Base-by-base conservation (phyloP, 2,329 filamentous ascomycete genomes). In the Blastomyces silverae region DNA sequence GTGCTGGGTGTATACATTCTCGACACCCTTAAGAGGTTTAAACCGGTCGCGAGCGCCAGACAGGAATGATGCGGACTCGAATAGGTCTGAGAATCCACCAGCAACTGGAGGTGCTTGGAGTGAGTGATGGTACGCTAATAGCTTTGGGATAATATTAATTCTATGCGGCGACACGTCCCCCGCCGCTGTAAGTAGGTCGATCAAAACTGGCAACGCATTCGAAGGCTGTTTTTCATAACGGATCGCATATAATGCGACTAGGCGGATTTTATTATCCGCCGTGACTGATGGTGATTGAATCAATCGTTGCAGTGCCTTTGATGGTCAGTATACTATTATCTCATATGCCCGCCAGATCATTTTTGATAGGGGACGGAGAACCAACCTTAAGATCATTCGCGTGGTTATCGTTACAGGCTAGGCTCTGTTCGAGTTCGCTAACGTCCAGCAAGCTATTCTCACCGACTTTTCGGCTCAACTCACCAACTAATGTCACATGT, bases 1-100 rank as follows among this genome's bases (percentile, higher is more conserved):
- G 76, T 99, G 94, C 75, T 99, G 95, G 0, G 94, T 99, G 76
- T 99, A 99, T 37, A 99, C 94, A 71, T 99, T 99, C 76, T 99
- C 95, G 0, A 99, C 94, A 1, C 94, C 94, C 73, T 97, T 97
- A 17, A 99, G 82, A 0, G 94, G 94, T 73, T 96, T 96, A 76
- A 99, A 92, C 5, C 92, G 87, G 72, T 89, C 91, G 50, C 91
- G 85, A 13, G 92, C 92, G 15, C 90, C 90, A 0, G 91, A 90
- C 77, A 99, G 96, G 68, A 99, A 93, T 4, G 91, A 93, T 0
- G 89, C 86, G 0, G 91, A 89, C 72, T 97, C 92, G 71, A 99
- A 97, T 7, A 97, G 86, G 69, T 97, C 93, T 0, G 91, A 88
- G 65, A 97, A 91, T 5, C 91, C 91, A 11, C 89, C 86, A 1